A percentile compares a stretch with the other conserved stretches of the same genome.
Evolutionary conservation across 495 filamentous ascomycete genomes (phyloP).

Genomic region (Xylaria venustula): DNA sequence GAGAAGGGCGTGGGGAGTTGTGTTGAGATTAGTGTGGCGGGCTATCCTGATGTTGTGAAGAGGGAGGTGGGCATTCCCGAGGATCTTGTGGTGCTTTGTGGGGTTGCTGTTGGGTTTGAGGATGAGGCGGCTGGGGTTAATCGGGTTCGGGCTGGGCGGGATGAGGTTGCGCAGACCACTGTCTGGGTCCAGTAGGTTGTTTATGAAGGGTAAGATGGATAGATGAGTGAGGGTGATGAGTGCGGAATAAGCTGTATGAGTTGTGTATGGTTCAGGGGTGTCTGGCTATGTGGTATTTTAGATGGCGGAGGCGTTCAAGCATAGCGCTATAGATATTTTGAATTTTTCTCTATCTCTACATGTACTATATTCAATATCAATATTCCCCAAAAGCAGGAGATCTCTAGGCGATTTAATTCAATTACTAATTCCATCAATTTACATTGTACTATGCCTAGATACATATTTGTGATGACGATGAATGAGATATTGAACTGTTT

Average conservation of each 20-base stretch:
- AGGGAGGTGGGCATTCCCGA: constrained; percentile 10
- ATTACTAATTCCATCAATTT: too few relatives aligned
- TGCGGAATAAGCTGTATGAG: not conserved
- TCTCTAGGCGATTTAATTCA: too few relatives aligned
- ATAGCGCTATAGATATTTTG: too few relatives aligned
- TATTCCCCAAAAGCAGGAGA: too few relatives aligned
- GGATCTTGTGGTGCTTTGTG: constrained; percentile 13
- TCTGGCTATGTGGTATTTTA: too few relatives aligned
- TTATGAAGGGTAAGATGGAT: not conserved
- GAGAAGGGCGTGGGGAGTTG: constrained; percentile 15
- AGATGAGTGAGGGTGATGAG: not conserved
- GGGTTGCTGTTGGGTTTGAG: constrained; percentile 14
- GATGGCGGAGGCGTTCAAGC: too few relatives aligned
- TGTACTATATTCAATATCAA: too few relatives aligned
- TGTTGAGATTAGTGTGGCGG: constrained; percentile 15
- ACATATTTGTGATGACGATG: too few relatives aligned
- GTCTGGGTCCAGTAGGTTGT: constrained; percentile 6
- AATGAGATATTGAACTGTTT: too few relatives aligned
- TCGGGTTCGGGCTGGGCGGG: not conserved
- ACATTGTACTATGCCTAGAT: too few relatives aligned
- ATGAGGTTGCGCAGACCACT: not conserved
- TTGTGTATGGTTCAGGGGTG: too few relatives aligned
- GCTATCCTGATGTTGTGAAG: constrained; percentile 15
- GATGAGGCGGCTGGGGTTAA: constrained; percentile 7
- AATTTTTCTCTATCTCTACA: too few relatives aligned